phyloP scores from a whole-genome alignment of 495 filamentous ascomycete species.

The Trichoderma asperelloides region DNA sequence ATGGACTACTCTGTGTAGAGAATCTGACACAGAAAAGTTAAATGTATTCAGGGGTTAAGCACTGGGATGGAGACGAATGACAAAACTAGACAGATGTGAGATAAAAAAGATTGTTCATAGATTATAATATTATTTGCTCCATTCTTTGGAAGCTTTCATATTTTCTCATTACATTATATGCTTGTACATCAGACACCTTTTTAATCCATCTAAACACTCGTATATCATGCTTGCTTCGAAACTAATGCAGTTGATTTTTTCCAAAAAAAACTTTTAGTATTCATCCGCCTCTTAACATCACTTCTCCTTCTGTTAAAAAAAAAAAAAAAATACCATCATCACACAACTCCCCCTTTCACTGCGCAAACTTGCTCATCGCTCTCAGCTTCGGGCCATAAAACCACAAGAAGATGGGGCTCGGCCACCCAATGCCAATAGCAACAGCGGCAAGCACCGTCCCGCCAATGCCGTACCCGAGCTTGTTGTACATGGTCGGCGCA shows the following conservation, averaged over 20 bases:
- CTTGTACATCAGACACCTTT: not conserved
- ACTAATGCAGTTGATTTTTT: not conserved
- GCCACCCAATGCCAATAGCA: constrained; percentile 38
- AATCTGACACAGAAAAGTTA: not conserved
- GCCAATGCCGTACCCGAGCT: constrained; percentile 48
- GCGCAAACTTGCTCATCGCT: constrained; percentile 17
- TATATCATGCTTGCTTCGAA: not conserved
- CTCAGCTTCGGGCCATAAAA: constrained; percentile 35
- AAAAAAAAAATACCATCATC: no score
- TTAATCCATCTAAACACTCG: not conserved
- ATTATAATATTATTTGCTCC: not conserved
- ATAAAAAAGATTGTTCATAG: not conserved
- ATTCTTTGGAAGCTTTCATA: no score
- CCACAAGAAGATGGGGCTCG: constrained; percentile 45
- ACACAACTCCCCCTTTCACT: not conserved
- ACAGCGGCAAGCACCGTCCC: constrained; percentile 46
- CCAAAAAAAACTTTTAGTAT: not conserved
- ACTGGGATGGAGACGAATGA: not conserved
- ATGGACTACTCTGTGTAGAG: constrained; percentile 42
- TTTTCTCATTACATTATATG: not conserved
- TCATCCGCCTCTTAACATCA: not conserved
- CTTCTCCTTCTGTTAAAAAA: not conserved
- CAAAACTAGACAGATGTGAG: not conserved
- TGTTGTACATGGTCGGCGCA: constrained; percentile 53
- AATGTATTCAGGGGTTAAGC: not conserved